Conservation (phyloP, 208 protist species). For the Trichomonas gallinae region DNA sequence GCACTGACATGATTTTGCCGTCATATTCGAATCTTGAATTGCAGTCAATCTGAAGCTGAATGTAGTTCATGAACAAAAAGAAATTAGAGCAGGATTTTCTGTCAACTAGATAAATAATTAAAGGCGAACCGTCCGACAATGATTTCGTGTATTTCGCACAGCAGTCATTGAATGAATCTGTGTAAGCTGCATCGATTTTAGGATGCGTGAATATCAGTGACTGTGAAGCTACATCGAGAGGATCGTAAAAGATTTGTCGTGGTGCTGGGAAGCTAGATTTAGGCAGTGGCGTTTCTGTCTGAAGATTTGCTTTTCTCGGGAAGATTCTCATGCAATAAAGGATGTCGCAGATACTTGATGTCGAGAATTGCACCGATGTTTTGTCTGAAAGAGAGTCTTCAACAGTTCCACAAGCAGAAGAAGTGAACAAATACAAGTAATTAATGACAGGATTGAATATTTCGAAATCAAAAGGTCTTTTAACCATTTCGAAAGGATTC, state of each 20-base stretch:
- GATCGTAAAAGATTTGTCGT: not conserved
- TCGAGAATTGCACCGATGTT: not conserved
- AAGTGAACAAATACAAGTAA: not conserved
- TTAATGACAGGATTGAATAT: not conserved
- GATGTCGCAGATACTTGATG: not conserved
- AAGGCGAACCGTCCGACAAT: not conserved
- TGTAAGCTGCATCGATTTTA: not conserved
- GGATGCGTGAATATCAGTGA: not conserved
- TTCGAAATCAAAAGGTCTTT: not conserved
- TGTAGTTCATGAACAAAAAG: not conserved
- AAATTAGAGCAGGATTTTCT: not conserved
- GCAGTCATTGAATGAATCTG: not conserved
- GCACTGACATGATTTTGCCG: not conserved
- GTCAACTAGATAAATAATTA: not conserved
- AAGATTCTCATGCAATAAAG: not conserved
- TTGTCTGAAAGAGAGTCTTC: not conserved
- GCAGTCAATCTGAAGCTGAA: not conserved
- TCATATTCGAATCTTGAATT: not conserved
- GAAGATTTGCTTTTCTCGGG: not conserved
- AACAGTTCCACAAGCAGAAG: not conserved
- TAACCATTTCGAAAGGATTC: not conserved
- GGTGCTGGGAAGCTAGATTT: not conserved
- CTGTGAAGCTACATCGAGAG: not conserved
- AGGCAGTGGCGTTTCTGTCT: not conserved
- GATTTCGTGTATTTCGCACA: not conserved